Percentiles rank a stretch among this genome's conserved stretches.
These are phyloP conservation scores for Sistotremastrum niveocremeum DNA, from an alignment of 768 basidiomycete genomes.

Conservation along the genomic window DNA sequence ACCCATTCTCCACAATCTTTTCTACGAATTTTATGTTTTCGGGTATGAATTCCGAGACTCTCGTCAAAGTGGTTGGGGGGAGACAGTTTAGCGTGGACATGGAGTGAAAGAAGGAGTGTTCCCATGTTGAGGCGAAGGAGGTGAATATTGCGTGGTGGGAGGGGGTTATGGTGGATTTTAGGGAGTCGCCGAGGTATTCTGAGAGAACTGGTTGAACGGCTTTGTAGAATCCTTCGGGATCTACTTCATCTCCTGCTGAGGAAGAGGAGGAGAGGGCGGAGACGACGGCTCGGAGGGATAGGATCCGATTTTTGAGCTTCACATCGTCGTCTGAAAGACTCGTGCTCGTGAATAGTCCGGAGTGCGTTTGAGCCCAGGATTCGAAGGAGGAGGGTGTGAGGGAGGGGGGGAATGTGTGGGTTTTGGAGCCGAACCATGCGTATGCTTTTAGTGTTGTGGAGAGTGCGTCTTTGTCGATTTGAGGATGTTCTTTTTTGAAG, in stretches of 20 bases:
- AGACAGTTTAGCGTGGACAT: slow-evolving; percentile 83
- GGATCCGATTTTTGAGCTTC: too few relatives aligned
- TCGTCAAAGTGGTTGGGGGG: slow-evolving; percentile 80
- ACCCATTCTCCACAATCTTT: slow-evolving; percentile 75
- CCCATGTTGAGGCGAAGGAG: slow-evolving; percentile 77
- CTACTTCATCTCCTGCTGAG: too few relatives aligned
- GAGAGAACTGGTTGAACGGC: slow-evolving; percentile 7
- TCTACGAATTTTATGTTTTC: slow-evolving; percentile 88
- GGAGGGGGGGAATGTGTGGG: too few relatives aligned
- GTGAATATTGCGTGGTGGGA: slow-evolving; percentile 81
- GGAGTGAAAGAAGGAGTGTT: slow-evolving; percentile 77
- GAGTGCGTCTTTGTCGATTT: not conserved
- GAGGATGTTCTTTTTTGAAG: slow-evolving; percentile 1
- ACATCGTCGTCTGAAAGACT: too few relatives aligned
- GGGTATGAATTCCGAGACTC: slow-evolving; percentile 94
- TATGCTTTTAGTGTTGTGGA: not conserved
- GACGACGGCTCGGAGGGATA: too few relatives aligned
- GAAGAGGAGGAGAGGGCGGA: too few relatives aligned
- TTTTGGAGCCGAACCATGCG: too few relatives aligned
- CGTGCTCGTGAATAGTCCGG: too few relatives aligned
- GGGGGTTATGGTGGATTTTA: not conserved
- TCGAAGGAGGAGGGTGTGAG: too few relatives aligned
- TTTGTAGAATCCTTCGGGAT: too few relatives aligned
- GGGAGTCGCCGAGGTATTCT: slow-evolving; percentile 10
- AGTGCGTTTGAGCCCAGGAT: too few relatives aligned